A percentile compares a stretch with the other conserved stretches of the same genome.
These are phyloP conservation scores for Oryza meridionalis DNA, from an alignment of 176 grass and related monocot genomes.

Conservation along the genomic window DNA sequence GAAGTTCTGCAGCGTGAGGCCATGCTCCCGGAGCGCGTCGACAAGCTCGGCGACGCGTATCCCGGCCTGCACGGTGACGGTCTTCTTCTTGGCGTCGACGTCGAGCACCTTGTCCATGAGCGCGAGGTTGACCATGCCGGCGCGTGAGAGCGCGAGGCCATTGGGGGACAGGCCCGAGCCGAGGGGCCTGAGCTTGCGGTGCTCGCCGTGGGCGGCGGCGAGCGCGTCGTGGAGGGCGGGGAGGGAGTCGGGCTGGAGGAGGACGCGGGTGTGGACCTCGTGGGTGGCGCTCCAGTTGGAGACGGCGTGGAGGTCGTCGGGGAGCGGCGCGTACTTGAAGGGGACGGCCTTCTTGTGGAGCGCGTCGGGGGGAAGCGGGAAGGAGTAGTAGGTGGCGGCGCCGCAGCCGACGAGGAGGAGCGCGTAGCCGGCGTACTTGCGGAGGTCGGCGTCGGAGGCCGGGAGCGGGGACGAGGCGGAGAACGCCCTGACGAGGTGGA, in stretches of 20 bases:
- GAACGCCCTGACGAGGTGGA: conserved; percentile 37
- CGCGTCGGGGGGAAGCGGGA: conserved; percentile 60
- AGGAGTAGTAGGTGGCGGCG: conserved; percentile 88
- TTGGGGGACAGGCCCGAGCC: conserved; percentile 87
- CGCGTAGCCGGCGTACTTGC: conserved; percentile 74
- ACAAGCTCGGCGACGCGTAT: conserved; percentile 82
- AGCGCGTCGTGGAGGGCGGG: conserved; percentile 57
- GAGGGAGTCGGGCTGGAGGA: conserved; percentile 82
- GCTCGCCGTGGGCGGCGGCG: not conserved
- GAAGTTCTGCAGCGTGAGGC: conserved; percentile 91
- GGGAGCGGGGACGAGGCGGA: conserved; percentile 45
- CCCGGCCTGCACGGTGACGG: conserved; percentile 77
- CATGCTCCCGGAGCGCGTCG: conserved; percentile 72
- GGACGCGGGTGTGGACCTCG: conserved; percentile 78
- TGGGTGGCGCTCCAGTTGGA: conserved; percentile 95
- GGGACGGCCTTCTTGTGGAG: conserved; percentile 87
- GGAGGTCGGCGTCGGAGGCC: conserved; percentile 55
- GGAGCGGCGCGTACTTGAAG: conserved; percentile 77
- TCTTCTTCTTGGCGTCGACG: conserved; percentile 74
- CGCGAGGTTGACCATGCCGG: conserved; percentile 88
- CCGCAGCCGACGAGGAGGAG: conserved; percentile 60
- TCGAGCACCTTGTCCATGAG: conserved; percentile 93
- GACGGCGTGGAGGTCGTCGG: conserved; percentile 83
- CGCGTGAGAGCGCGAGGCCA: conserved; percentile 68
- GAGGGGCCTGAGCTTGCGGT: conserved; percentile 67